Evolutionary conservation across 352 stramenopile genomes (phyloP), one percentile per base, ranked within the genome.

Genomic region (Pythium plurisporium): DNA sequence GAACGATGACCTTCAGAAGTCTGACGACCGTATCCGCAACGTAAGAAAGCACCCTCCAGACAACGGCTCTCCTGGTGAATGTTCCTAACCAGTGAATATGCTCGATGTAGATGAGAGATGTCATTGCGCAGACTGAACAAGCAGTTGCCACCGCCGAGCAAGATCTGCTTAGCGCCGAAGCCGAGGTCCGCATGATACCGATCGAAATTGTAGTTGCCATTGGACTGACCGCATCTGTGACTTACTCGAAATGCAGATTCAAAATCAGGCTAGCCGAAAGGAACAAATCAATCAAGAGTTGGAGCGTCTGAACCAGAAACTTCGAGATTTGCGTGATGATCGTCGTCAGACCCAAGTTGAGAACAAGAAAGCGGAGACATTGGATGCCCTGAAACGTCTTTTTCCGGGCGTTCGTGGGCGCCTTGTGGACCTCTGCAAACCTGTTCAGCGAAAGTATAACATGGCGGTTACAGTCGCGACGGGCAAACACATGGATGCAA

Each of bases 401-500:
- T 97, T 94, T 63, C 86, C 87, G 50, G 82, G 95, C 30, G 97
- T 99, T 27, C 83, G 88, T 25, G 97, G 97, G 3, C 88, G 96
- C 17, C 72, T 99, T 0, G 94, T 98, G 1, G 96, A 99, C 65
- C 68, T 99, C 7, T 99, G 95, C 77, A 97, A 96, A 41, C 97
- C 97, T 1, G 89, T 94, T 19, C 94, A 99, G 65, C 77, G 93
- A 31, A 94, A 97, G 57, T 99, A 98, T 77, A 98, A 98, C 69
- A 87, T 99, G 67, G 97, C 96, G 22, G 93, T 99, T 20, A 98
- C 94, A 1, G 94, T 99, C 2, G 97, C 96, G 26, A 96, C 91
- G n/a, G 96, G 96, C 42, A 98, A 98, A 52, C 89, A 99, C 73
- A 98, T 99, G 93, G 96, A 99, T 62, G 81, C 87, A 19, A 76